Evolutionary conservation across 345 rosid genomes (phyloP).

Genomic region (Boechera retrofracta): DNA sequence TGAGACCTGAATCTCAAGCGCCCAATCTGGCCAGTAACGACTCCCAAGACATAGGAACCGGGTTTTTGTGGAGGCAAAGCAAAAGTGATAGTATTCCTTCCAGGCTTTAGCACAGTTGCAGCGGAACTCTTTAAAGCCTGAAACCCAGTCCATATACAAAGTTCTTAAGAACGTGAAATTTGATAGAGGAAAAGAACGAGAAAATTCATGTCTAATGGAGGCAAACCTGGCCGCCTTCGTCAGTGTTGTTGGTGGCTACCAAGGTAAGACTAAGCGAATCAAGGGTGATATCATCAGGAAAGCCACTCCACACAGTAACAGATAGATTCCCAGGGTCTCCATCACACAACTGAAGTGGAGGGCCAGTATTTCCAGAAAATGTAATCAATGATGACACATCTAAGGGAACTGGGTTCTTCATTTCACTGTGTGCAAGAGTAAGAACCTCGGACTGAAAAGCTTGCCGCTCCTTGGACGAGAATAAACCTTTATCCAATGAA

Average conservation of each 20-base stretch:
- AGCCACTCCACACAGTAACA: conserved; percentile 95
- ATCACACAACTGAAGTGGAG: conserved; percentile 87
- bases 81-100: conserved; percentile 71
- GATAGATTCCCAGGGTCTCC: conserved; percentile 92
- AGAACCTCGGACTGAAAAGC: conserved; percentile 93
- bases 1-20: conserved; percentile 92
- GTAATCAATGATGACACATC: conserved; percentile 94
- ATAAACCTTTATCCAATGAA: conserved; percentile 84
- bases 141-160: conserved; percentile 44
- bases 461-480: conserved; percentile 82
- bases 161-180: conserved; percentile 3
- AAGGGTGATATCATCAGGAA: conserved; percentile 94
- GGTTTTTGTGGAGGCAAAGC: conserved; percentile 91
- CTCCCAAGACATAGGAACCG: conserved; percentile 94
- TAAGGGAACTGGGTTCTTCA: conserved; percentile 90
- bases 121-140: conserved; percentile 82
- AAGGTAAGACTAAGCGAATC: conserved; percentile 89
- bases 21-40: conserved; percentile 94
- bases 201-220: conserved; percentile 35
- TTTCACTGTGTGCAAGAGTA: conserved; percentile 90
- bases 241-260: conserved; percentile 82
- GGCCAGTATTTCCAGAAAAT: conserved; percentile 91
- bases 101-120: conserved; percentile 76
- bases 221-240: conserved; percentile 87
- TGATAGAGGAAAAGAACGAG: conserved; percentile 13